Percentiles rank a stretch among this genome's conserved stretches.
Evolutionary conservation across 169 alveolate genomes (phyloP).

Genomic region (Plasmodium ovale): DNA sequence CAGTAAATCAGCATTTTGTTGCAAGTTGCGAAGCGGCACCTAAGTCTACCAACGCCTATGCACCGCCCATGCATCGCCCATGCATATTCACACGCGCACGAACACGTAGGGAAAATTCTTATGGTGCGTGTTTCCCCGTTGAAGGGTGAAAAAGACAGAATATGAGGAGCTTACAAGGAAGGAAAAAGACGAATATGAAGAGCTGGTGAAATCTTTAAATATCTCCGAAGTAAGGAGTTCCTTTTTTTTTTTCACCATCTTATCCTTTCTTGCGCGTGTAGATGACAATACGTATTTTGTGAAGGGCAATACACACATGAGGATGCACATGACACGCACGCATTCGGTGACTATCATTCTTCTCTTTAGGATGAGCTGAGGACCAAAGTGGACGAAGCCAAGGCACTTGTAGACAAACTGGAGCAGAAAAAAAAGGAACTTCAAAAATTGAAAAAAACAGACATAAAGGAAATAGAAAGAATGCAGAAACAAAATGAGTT

Average conservation of each 20-base stretch:
- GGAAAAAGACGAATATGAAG: conserved; percentile 25
- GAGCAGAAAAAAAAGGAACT: conserved; percentile 43
- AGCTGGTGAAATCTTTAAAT: conserved; percentile 19
- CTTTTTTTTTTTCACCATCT: not conserved
- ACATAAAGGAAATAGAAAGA: conserved; percentile 59
- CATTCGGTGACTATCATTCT: not conserved
- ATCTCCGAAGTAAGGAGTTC: conserved; percentile 19
- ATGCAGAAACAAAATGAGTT: conserved; percentile 50
- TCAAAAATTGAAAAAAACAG: conserved; percentile 49
- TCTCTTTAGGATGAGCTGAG: conserved; percentile 25
- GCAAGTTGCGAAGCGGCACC: not conserved
- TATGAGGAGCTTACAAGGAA: conserved; percentile 4
- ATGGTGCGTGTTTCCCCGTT: not conserved
- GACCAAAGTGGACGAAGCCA: conserved; percentile 28
- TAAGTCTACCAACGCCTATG: not conserved
- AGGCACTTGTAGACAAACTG: not conserved
- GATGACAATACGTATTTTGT: too few relatives aligned
- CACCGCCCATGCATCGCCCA: not conserved
- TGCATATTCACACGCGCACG: not conserved
- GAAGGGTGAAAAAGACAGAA: conserved; percentile 31
- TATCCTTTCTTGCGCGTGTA: conserved; percentile 1
- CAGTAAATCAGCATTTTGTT: conserved; percentile 10
- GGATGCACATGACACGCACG: too few relatives aligned
- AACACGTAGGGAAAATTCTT: not conserved
- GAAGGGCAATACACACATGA: too few relatives aligned